Base-by-base conservation (phyloP, 2,329 filamentous ascomycete species). In the Paradendryphiella salina region DNA sequence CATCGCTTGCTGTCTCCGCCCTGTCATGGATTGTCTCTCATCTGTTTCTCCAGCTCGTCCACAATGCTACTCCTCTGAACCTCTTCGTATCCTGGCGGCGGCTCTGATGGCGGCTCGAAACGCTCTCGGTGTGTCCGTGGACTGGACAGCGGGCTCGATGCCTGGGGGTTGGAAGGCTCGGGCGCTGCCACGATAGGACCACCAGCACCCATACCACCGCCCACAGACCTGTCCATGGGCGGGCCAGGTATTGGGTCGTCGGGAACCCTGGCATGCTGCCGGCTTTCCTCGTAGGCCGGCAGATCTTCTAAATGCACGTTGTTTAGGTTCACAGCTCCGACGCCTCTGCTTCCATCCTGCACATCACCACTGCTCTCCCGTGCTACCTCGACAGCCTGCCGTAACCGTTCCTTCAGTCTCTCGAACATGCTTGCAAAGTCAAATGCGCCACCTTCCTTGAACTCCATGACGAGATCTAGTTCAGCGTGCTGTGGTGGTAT, bases 381-480 rank as follows among this genome's bases (percentile, higher is more conserved):
- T 26, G 86, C 86, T 51, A 88, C 81, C 48, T 94, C 89, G 31
- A 91, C 84, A 6, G 86, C 90, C 64, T 96, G 90, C 58, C 87
- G 82, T 48, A 96, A 76, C 5, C 90, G 83, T 68, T 96, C 92
- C 69, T 90, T 91, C 58, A 96, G 85, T 48, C 88, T 81, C 64
- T 95, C 90, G 67, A 92, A 96, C 44, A 84, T 84, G 42, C 84
- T 83, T 64, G 92, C 87, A 68, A 96, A 97, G 62, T 96, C 91
- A 71, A 88, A 94, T 51, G 92, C 92, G n/a, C 93, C 93, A 35
- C 93, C 93, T 56, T 97, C 92, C 69, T 91, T 92, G 79, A 97
- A 97, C 17, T 87, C 91, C 64, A 96, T 81, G 70, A 89, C 91
- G 60, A 96, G 74, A 65, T 94, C 90, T 35, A 96, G 79, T 21